These are phyloP conservation scores for Debaryomycetaceae sp. DNA, from an alignment of 1,139 yeast species.

Conservation along the genomic window DNA sequence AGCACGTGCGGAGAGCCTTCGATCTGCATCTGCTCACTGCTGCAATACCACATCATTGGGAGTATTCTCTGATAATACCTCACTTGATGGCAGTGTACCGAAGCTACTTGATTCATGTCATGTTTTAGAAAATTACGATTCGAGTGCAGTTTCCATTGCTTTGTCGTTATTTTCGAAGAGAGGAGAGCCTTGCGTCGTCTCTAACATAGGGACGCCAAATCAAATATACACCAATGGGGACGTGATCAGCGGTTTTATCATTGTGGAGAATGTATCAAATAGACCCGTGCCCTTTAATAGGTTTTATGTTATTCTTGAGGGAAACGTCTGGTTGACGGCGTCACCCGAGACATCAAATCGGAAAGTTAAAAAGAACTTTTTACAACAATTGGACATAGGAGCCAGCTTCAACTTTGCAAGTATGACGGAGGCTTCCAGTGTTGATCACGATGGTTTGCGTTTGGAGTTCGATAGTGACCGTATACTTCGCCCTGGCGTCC, in stretches of 20 bases:
- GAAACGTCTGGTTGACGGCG: conserved; percentile 23
- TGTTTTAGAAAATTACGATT: no score
- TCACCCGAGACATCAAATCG: conserved; percentile 16
- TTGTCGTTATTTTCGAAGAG: no score
- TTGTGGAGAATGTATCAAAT: conserved; percentile 23
- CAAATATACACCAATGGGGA: conserved; percentile 37
- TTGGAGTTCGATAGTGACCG: conserved; percentile 23
- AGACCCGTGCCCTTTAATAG: conserved; percentile 32
- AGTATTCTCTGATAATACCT: no score
- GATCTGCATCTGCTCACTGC: no score
- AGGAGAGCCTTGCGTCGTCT: no score
- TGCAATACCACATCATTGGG: no score
- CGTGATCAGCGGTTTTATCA: conserved; percentile 32
- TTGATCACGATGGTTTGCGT: conserved; percentile 16
- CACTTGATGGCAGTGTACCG: no score
- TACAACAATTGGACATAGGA: conserved; percentile 42
- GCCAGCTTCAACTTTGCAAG: conserved; percentile 46
- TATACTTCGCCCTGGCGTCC: conserved; percentile 23
- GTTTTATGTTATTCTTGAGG: conserved; percentile 41
- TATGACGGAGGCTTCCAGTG: conserved; percentile 33
- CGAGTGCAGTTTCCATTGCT: no score
- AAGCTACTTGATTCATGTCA: no score
- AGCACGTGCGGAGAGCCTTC: no score
- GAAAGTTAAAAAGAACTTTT: conserved; percentile 20
- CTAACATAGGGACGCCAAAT: no score